Evolutionary conservation across 1,284 basidiomycete species (phyloP).

Genomic region (Ustanciosporium gigantosporum): DNA sequence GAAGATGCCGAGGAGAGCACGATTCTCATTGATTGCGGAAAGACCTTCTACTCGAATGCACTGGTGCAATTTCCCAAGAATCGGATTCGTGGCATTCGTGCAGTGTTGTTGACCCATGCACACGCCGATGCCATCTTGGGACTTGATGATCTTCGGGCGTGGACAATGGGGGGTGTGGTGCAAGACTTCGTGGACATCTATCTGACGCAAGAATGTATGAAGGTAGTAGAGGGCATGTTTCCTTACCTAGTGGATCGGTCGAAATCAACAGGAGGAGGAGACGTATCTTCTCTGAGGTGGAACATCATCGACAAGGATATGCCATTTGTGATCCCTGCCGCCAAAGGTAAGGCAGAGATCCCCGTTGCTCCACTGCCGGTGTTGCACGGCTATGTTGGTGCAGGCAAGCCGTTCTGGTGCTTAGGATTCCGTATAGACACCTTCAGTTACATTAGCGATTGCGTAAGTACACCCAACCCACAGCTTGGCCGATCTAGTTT

Average conservation of each 20-base stretch:
- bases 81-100: slow-evolving; percentile 43
- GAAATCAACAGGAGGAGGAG: slow-evolving; percentile 53
- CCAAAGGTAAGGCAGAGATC: slow-evolving; percentile 12
- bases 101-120: slow-evolving; percentile 54
- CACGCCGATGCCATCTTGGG: slow-evolving; percentile 58
- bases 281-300: slow-evolving; percentile 53
- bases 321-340: slow-evolving; percentile 22
- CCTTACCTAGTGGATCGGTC: slow-evolving; percentile 53
- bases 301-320: slow-evolving; percentile 46
- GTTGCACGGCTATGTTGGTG: slow-evolving; percentile 45
- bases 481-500: neutral
- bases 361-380: slow-evolving; percentile 44
- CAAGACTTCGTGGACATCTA: slow-evolving; percentile 54
- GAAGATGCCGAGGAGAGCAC: slow-evolving; percentile 16
- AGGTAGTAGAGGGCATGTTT: slow-evolving; percentile 45
- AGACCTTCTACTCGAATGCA: slow-evolving; percentile 53
- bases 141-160: slow-evolving; percentile 53
- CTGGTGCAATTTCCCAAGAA: slow-evolving; percentile 37
- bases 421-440: slow-evolving; percentile 55
- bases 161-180: slow-evolving; percentile 53
- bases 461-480: slow-evolving; percentile 6
- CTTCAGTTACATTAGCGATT: slow-evolving; percentile 56
- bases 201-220: slow-evolving; percentile 45
- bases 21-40: slow-evolving; percentile 58
- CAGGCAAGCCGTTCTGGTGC: slow-evolving; percentile 40